Conservation (phyloP, 768 basidiomycete genomes). For the Tulasnella calospora region DNA sequence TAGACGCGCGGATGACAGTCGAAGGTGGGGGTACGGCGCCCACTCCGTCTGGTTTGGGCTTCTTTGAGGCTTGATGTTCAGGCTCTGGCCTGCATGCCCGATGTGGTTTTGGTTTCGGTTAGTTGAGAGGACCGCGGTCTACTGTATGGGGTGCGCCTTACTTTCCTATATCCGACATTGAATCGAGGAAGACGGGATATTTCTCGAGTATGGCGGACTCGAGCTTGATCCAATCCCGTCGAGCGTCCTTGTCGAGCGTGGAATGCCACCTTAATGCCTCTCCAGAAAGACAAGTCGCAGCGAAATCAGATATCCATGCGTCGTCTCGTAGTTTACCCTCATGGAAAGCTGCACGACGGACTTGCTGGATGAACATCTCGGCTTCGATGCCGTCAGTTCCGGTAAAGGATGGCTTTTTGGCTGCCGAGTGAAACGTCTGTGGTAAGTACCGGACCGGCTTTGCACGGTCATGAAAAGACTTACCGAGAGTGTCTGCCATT, state of each 20-base stretch:
- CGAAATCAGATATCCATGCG: slow-evolving; percentile 1
- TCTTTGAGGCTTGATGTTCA: slow-evolving; percentile 4
- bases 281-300: neutral
- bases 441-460: neutral
- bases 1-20: neutral
- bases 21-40: neutral
- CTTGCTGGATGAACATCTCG: slow-evolving; percentile 11
- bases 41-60: neutral
- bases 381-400: neutral
- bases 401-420: neutral
- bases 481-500: neutral
- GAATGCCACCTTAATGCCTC: slow-evolving; percentile 7
- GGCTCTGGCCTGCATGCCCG: neutral
- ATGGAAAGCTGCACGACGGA: neutral
- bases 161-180: neutral
- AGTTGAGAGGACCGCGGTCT: neutral
- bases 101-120: neutral
- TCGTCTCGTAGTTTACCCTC: slow-evolving; percentile 12
- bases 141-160: neutral
- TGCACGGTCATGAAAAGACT: neutral
- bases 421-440: neutral
- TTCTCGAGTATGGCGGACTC: neutral
- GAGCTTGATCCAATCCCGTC: neutral
- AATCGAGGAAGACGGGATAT: neutral
- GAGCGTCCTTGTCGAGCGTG: slow-evolving; percentile 1